A percentile compares a stretch with the other conserved stretches of the same genome.
Conservation (phyloP, 2,329 filamentous ascomycete genomes). For the Pyrenochaeta sp. region DNA sequence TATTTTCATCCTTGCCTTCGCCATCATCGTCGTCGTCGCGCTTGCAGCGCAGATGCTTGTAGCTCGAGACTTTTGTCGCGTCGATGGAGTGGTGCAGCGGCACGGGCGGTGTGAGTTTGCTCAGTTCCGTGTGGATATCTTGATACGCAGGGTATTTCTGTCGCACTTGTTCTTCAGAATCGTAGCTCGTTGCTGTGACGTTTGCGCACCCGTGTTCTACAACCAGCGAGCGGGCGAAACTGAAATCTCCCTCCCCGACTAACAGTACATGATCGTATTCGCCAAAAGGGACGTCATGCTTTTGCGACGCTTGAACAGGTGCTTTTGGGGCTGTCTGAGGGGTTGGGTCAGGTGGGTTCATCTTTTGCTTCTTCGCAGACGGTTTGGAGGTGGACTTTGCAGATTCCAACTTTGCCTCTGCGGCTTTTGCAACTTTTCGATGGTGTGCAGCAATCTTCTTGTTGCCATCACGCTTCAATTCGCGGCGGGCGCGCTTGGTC, state of each 20-base stretch:
- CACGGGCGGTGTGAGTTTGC: slow-evolving; percentile 42
- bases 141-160: slow-evolving; percentile 57
- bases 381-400: background rate
- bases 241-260: slow-evolving; percentile 81
- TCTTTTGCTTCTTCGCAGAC: slow-evolving; percentile 23
- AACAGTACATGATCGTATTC: slow-evolving; percentile 75
- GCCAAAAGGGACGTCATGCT: slow-evolving; percentile 72
- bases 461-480: slow-evolving; percentile 43
- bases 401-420: slow-evolving; percentile 1
- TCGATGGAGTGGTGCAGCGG: slow-evolving; percentile 66
- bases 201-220: slow-evolving; percentile 71
- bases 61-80: slow-evolving; percentile 63
- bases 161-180: slow-evolving; percentile 66
- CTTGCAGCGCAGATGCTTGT: slow-evolving; percentile 35
- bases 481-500: slow-evolving; percentile 43
- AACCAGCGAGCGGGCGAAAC: slow-evolving; percentile 74
- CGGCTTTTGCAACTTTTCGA: slow-evolving; percentile 32
- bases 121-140: slow-evolving; percentile 42
- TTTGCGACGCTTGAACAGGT: slow-evolving; percentile 38
- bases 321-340: slow-evolving; percentile 18
- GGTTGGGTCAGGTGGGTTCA: slow-evolving; percentile 6
- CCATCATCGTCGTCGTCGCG: slow-evolving; percentile 29
- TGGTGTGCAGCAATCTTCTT: slow-evolving; percentile 38
- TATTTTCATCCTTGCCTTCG: slow-evolving; percentile 20
- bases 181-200: slow-evolving; percentile 75